phyloP scores from a whole-genome alignment of 176 grass and related monocot species.

The Rhynchospora tenuis region DNA sequence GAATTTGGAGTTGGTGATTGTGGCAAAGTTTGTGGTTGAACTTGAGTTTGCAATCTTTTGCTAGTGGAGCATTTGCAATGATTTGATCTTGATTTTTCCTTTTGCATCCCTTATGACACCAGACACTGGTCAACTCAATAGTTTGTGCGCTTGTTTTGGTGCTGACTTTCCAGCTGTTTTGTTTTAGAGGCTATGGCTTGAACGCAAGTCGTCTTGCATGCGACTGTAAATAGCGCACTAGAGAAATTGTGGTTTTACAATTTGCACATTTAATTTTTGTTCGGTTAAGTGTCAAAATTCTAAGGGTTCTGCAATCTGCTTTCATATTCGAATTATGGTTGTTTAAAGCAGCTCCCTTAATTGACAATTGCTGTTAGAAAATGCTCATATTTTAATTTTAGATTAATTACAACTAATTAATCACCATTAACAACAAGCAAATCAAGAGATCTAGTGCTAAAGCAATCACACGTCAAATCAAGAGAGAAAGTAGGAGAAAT shows the following conservation, averaged over 20 bases:
- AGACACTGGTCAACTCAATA: background rate
- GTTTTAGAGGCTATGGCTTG: background rate
- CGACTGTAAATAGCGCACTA: too few species aligned
- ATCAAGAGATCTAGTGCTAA: too few species aligned
- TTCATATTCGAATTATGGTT: background rate
- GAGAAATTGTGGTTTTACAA: background rate
- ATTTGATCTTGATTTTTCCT: background rate
- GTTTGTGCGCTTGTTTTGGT: background rate
- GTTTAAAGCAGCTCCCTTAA: background rate
- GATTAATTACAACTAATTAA: too few species aligned
- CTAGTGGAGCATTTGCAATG: constrained; percentile 21
- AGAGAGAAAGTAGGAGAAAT: too few species aligned
- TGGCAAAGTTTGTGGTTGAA: constrained; percentile 13
- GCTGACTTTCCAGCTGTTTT: background rate
- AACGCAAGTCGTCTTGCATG: too few species aligned
- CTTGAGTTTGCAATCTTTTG: background rate
- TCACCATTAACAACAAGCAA: too few species aligned
- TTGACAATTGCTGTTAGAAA: background rate
- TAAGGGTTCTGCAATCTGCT: background rate
- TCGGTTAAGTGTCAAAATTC: background rate
- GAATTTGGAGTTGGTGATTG: constrained; percentile 13
- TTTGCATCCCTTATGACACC: background rate
- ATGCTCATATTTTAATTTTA: too few species aligned
- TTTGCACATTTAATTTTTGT: background rate
- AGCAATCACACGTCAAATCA: too few species aligned